Conservation (phyloP, 495 filamentous ascomycete genomes). For the Penicillium canariense region DNA sequence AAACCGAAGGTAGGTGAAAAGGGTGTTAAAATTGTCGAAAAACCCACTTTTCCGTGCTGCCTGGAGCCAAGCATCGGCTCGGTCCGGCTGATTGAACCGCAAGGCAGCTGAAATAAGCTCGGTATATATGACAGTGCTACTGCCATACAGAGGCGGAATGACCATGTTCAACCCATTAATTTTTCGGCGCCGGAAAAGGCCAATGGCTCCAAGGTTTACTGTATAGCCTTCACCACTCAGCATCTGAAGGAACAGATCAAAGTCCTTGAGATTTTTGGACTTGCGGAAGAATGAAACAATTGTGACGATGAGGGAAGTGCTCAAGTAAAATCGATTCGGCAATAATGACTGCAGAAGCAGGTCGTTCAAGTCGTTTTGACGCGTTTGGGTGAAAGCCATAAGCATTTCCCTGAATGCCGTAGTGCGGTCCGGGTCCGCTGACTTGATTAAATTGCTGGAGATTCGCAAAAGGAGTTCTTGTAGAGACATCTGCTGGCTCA, state of each 20-base stretch:
- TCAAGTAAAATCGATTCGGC: constrained; percentile 40
- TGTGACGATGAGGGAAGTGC: constrained; percentile 34
- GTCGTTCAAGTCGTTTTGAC: constrained; percentile 43
- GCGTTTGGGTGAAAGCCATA: constrained; percentile 37
- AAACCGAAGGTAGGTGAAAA: constrained; percentile 40
- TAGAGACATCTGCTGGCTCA: constrained; percentile 33
- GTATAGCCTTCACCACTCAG: constrained; percentile 38
- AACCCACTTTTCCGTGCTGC: constrained; percentile 37
- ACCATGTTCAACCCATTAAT: constrained; percentile 41
- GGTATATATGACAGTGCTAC: constrained; percentile 36
- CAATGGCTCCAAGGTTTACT: constrained; percentile 30
- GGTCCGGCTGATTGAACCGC: constrained; percentile 43
- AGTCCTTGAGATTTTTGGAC: constrained; percentile 42
- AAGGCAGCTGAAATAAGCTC: constrained; percentile 37
- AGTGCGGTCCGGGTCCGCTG: constrained; percentile 38
- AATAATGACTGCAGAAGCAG: constrained; percentile 39
- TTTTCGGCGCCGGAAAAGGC: constrained; percentile 20
- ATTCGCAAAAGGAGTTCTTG: constrained; percentile 38
- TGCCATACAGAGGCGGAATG: constrained; percentile 34
- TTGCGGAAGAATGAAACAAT: constrained; percentile 42
- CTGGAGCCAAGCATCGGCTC: constrained; percentile 45
- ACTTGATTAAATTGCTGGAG: constrained; percentile 35
- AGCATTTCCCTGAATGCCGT: constrained; percentile 34
- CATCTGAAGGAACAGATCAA: constrained; percentile 44
- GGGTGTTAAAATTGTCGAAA: constrained; percentile 39